Base-by-base conservation (phyloP, 768 basidiomycete genomes). In the Agrocybe pediades region DNA sequence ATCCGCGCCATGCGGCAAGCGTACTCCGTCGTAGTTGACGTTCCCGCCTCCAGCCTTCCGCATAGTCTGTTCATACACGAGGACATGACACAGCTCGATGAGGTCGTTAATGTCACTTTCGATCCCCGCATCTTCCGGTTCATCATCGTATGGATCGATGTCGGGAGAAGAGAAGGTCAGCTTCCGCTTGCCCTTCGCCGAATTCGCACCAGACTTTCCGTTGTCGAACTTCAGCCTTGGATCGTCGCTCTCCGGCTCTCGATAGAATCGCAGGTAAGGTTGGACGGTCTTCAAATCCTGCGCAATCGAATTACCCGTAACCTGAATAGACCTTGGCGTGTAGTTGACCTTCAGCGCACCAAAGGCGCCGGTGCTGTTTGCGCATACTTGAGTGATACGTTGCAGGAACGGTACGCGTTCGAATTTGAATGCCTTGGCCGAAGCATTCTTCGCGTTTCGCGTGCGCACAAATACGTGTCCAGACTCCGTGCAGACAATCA, bases 401-500 rank as follows among this genome's bases (percentile, higher is more conserved):
- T 98, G 95, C 1, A 97, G 73, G 59, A 84, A 84, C 0, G 89
- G 85, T 1, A 97, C 73, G 11, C 88, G 84, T 54, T 87, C 83
- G 66, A 94, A 96, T 71, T 88, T 94, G 75, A 82, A 81, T 1
- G 81, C 65, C 65, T 87, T 88, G 21, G 62, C 67, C 20, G 60
- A 57, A 1, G 52, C 65, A 56, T 54, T 59, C 54, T 70, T 74
- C 6, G 68, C 55, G 53, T 73, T 83, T 23, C 92, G 82, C 17
- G 85, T 78, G 20, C 95, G 88, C 20, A 95, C 79, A 64, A 89
- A 98, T 26, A 96, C 95, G 62, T 98, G 95, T 0, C 96, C 96
- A 3, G 96, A 95, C 57, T 90, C 85, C 1, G 96, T 98, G 71
- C 92, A 97, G 42, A 98, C 80, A 65, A 97, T 87, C 63, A 97